Percentiles rank a stretch among this genome's conserved stretches.
These are phyloP conservation scores for Calonectria hawksworthii DNA, from an alignment of 2,329 filamentous ascomycete species.

Conservation along the genomic window DNA sequence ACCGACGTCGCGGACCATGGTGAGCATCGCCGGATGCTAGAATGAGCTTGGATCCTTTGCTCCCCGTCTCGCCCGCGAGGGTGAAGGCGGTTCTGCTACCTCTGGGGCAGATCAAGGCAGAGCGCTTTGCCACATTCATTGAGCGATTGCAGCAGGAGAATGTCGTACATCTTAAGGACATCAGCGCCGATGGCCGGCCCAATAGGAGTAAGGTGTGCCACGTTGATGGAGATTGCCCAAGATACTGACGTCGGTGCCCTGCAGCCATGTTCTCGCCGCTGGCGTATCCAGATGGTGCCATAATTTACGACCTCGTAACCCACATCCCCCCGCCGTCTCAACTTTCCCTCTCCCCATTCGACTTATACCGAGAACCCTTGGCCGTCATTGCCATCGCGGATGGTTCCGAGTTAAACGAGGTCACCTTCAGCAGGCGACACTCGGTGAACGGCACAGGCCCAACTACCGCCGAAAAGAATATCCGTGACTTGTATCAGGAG, in stretches of 20 bases:
- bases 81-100: conserved; percentile 90
- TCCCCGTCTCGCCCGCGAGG: conserved; percentile 91
- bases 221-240: conserved; percentile 3
- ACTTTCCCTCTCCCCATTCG: conserved; percentile 86
- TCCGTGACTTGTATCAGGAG: conserved; percentile 74
- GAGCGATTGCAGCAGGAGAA: conserved; percentile 83
- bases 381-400: conserved; percentile 89
- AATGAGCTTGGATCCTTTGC: conserved; percentile 91
- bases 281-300: conserved; percentile 86
- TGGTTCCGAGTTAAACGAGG: conserved; percentile 75
- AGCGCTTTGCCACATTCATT: conserved; percentile 84
- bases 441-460: conserved; percentile 65
- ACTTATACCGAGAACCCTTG: conserved; percentile 88
- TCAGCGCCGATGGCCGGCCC: conserved; percentile 86
- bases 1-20: conserved; percentile 47
- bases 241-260: conserved; percentile 36
- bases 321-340: conserved; percentile 85
- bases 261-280: conserved; percentile 94
- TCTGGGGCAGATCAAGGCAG: conserved; percentile 85
- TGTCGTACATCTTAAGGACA: conserved; percentile 86
- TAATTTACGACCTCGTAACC: conserved; percentile 90
- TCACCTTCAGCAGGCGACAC: conserved; percentile 66
- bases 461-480: conserved; percentile 68
- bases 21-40: conserved; percentile 62
- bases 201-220: conserved; percentile 78